Base-by-base conservation (phyloP, 495 filamentous ascomycete genomes). In the Chaetomium tenue region DNA sequence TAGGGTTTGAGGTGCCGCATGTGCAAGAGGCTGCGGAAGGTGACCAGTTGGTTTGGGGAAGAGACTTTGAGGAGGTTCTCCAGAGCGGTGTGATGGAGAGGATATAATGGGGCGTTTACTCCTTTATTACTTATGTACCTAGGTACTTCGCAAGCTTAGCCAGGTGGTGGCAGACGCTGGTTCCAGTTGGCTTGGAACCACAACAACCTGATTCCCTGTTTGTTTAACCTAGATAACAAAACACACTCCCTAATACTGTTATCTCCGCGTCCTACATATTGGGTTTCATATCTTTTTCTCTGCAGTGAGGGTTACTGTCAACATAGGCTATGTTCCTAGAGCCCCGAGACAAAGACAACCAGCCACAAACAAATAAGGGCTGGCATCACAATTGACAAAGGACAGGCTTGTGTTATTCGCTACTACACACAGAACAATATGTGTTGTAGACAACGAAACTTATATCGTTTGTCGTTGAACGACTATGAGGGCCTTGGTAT, bases 1-100 rank as follows among this genome's bases (percentile, higher is more conserved):
- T 81, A 25, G 77, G 77, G 0, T 68, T 71, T 37, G 64, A 67
- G 18, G 77, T 79, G 7, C 72, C 72, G 3, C 76, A 77, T 65
- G 69, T 76, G 4, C 56, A 37, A 12, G 65, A 63, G 18, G 25
- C n/a, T 9, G 7, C 6, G 28, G 47, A 48, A 16, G 48, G 26
- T 15, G 22, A 46, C 11, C 50, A 52, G 16, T 12, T 75, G 60
- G 68, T 68, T 8, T 75, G 73, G 73, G 73, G 70, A 39, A 74
- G 63, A 50, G 63, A 71, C 33, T 75, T 72, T 60, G 57, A 65
- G 2, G 72, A 75, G 50, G 61, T 75, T 33, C 28, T 69, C 7
- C 23, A 33, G 15, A 67, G 64, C 37, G 60, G 25, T 23, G n/a
- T 70, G 2, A 28, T 72, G 33, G 73, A 69, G 1, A 26, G 51